phyloP scores from a whole-genome alignment of 2,329 filamentous ascomycete genomes.

The Botrytis byssoidea region DNA sequence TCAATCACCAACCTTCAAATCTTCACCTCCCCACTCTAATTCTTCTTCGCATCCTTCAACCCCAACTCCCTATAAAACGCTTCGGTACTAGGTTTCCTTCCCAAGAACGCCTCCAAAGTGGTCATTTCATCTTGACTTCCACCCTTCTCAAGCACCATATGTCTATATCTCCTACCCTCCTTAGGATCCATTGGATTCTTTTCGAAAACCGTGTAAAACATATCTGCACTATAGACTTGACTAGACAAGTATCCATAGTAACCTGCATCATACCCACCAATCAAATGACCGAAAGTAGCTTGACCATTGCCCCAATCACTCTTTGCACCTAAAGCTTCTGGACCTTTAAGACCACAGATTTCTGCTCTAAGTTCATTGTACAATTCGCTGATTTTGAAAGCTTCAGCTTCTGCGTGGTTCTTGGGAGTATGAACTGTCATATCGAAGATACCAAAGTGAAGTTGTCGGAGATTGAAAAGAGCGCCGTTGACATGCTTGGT shows the following conservation, averaged over 20 bases:
- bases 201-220: slow-evolving; percentile 82
- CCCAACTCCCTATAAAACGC: slow-evolving; percentile 80
- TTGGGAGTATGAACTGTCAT: slow-evolving; percentile 75
- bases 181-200: slow-evolving; percentile 73
- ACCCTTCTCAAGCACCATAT: slow-evolving; percentile 74
- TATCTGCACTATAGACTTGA: slow-evolving; percentile 79
- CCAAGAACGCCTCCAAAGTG: slow-evolving; percentile 74
- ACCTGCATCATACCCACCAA: slow-evolving; percentile 81
- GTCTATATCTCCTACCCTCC: slow-evolving; percentile 72
- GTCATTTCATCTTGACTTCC: slow-evolving; percentile 80
- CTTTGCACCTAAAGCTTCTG: slow-evolving; percentile 59
- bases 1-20: not conserved
- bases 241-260: slow-evolving; percentile 77
- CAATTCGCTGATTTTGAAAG: slow-evolving; percentile 60
- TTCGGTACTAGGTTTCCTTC: slow-evolving; percentile 72
- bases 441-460: slow-evolving; percentile 80
- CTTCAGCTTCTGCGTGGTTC: slow-evolving; percentile 66
- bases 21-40: not conserved
- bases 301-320: slow-evolving; percentile 70
- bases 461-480: slow-evolving; percentile 73
- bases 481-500: slow-evolving; percentile 82
- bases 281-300: slow-evolving; percentile 78
- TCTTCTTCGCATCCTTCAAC: slow-evolving; percentile 32
- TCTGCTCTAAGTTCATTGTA: slow-evolving; percentile 74
- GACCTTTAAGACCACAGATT: slow-evolving; percentile 72